Conservation (phyloP, 2,329 filamentous ascomycete species). For the Verticillium isaacii region DNA sequence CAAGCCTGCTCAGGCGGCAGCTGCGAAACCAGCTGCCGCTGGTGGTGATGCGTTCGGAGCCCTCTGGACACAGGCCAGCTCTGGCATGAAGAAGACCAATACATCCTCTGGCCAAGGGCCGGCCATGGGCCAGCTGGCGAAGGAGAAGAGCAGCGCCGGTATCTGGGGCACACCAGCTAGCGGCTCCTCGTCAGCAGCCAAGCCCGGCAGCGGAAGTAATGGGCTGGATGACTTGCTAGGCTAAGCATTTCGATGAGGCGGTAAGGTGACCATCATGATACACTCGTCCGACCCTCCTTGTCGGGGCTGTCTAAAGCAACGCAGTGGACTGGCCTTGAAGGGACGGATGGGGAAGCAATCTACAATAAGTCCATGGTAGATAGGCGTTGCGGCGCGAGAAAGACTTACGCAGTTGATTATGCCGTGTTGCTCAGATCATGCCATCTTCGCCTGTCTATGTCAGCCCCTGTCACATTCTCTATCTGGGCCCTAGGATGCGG, state of each 20-base stretch:
- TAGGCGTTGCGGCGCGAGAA: conserved; percentile 38
- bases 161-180: conserved; percentile 77
- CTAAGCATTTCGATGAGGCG: conserved; percentile 15
- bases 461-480: background rate
- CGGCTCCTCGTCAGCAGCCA: conserved; percentile 14
- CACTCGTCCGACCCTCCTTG: background rate
- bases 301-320: background rate
- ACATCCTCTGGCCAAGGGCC: conserved; percentile 60
- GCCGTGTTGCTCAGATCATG: background rate
- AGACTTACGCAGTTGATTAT: conserved; percentile 2
- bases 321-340: background rate
- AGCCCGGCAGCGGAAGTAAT: conserved; percentile 21
- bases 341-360: background rate
- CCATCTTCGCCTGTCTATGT: background rate
- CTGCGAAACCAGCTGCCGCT: conserved; percentile 50
- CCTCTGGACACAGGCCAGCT: conserved; percentile 73
- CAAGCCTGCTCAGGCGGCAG: conserved; percentile 41
- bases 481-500: background rate
- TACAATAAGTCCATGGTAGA: conserved; percentile 21
- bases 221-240: conserved; percentile 47
- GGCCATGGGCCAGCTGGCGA: conserved; percentile 90
- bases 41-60: conserved; percentile 86
- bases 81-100: conserved; percentile 68
- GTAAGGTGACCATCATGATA: background rate
- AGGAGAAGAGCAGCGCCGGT: conserved; percentile 91